These are phyloP conservation scores for Kondoa subrosea DNA, from an alignment of 768 basidiomycete genomes.

Conservation along the genomic window DNA sequence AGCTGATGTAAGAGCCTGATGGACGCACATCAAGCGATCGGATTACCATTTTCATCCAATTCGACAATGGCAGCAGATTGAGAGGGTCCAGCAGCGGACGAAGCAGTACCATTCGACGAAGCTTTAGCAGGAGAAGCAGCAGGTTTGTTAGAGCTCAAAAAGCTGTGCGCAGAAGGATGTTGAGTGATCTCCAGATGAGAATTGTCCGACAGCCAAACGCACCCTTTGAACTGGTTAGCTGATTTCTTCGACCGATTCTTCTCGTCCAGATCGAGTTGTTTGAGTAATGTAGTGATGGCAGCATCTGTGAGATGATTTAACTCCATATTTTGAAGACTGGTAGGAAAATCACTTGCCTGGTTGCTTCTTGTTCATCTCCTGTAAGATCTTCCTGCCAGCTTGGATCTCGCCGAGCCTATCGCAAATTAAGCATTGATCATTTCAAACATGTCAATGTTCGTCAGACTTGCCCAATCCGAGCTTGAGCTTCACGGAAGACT, in stretches of 20 bases:
- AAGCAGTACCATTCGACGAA: background rate
- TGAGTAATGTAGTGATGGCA: background rate
- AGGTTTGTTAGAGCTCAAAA: background rate
- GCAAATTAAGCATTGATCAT: background rate
- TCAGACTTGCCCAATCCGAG: conserved; percentile 1
- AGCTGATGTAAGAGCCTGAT: no score
- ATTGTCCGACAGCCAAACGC: background rate
- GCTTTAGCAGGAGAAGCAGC: background rate
- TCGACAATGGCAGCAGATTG: background rate
- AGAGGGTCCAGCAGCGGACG: background rate
- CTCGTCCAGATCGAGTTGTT: conserved; percentile 7
- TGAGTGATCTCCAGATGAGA: background rate
- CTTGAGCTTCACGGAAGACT: conserved; percentile 7
- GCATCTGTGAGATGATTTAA: background rate
- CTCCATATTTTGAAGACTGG: background rate
- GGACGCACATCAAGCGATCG: background rate
- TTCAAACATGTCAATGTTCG: background rate
- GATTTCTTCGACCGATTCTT: conserved; percentile 1
- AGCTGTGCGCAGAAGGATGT: background rate
- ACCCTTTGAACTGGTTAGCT: conserved; percentile 1
- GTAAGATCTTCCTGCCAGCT: conserved; percentile 6
- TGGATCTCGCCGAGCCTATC: conserved; percentile 8
- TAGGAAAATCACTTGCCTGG: background rate
- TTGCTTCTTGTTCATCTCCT: background rate
- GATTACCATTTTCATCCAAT: background rate